Base-by-base conservation (phyloP, 345 rosid species). In the Gossypium bickii region DNA sequence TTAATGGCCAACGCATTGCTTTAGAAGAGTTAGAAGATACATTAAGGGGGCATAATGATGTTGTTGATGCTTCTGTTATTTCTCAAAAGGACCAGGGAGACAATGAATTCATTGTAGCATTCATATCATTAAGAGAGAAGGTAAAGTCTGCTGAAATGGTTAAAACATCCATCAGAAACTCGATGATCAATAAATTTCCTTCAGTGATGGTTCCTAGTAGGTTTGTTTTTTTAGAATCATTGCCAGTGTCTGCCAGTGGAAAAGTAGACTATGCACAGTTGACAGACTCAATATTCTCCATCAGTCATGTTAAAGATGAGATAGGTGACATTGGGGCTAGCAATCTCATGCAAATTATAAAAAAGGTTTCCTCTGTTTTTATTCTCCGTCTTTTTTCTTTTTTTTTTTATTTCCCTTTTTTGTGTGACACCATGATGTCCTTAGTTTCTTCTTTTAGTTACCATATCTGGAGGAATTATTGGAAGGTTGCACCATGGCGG, bases 1-100 rank as follows among this genome's bases (percentile, higher is more conserved):
- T 88, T 73, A 87, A 87, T 80, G 99, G 98, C 44, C 93, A 93
- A 62, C 94, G 96, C n/a, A 69, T 93, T 57, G 86, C 93, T 81
- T 75, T 91, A 65, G 98, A 85, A 74, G 98, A 95, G 87, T 80
- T 88, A 78, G 99, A 95, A 87, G 79, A 75, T 79, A 78, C 81
- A 60, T 77, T 93, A 65, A 83, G 83, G 85, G 82, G 61, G 75
- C 86, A 91, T 80, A 82, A 83, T 66, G 80, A 82, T 83, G 83
- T 95, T 20, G 65, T 61, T 74, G 91, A 91, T 80, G 92, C 88
- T 83, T 93, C 90, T 80, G 96, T 91, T 48, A 55, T 91, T 74
- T 60, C 80, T 75, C 77, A 3, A 67, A 75, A 79, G 69, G 80
- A 75, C 80, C 86, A 81, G 20, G 86, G 74, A 45, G 86, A 86